phyloP scores from a whole-genome alignment of 371 early-diverging fungal species.

The Apophysomyces trapeziformis region DNA sequence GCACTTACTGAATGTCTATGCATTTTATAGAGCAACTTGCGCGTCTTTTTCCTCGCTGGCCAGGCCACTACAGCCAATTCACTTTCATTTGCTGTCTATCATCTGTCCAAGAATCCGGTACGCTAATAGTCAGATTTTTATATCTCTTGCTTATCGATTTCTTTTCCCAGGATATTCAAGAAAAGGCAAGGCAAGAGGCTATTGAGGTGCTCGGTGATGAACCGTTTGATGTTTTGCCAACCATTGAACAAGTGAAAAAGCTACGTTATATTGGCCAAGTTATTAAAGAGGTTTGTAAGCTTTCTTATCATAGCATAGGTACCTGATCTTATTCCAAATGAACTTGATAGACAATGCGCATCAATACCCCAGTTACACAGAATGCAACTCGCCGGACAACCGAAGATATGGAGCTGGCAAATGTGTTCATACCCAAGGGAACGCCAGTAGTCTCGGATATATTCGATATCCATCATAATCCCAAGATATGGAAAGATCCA shows the following conservation, averaged over 20 bases:
- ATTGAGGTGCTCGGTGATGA: constrained; percentile 47
- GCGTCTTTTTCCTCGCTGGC: constrained; percentile 50
- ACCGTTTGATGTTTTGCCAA: constrained; percentile 42
- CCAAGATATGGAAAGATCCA: constrained; percentile 43
- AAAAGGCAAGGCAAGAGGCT: constrained; percentile 47
- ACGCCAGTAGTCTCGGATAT: constrained; percentile 19
- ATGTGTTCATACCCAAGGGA: constrained; percentile 19
- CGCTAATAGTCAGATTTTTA: background rate
- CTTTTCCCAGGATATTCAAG: constrained; percentile 37
- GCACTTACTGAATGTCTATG: background rate
- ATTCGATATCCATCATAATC: constrained; percentile 33
- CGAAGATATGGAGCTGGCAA: constrained; percentile 15
- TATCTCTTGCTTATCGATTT: background rate
- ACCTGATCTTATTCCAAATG: constrained; percentile 16
- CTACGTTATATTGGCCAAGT: constrained; percentile 49
- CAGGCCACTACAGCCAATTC: constrained; percentile 39
- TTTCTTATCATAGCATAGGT: background rate
- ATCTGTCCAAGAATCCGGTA: constrained; percentile 25
- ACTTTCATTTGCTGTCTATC: constrained; percentile 31
- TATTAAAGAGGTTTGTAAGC: constrained; percentile 32
- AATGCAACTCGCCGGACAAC: constrained; percentile 7
- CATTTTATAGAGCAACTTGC: constrained; percentile 28
- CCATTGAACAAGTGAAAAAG: constrained; percentile 45
- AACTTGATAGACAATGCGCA: constrained; percentile 17
- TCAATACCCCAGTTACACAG: constrained; percentile 20